Evolutionary conservation across 2,329 filamentous ascomycete genomes (phyloP), one percentile per base, ranked within the genome.

Genomic region (Colletotrichum tropicicola): DNA sequence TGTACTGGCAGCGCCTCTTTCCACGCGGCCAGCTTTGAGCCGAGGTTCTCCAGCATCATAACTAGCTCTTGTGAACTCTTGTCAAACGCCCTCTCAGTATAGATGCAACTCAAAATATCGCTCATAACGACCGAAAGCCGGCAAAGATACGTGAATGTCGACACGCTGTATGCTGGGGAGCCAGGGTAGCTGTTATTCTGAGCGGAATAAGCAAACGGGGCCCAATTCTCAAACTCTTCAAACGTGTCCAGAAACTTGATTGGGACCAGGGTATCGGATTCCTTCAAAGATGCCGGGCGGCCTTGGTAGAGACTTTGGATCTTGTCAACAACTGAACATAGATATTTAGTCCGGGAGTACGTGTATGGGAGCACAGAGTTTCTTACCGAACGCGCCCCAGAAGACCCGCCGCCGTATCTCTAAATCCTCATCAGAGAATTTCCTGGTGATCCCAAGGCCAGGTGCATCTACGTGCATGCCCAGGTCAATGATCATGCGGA

Each of bases 261-360:
- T 0, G 83, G 79, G 0, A 87, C 82, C 9, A 77, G 72, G 0
- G 77, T 78, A 23, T 86, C 81, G 0, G 75, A 76, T n/a, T 83
- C 78, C 8, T 81, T 80, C 6, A 86, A 71, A 3, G 73, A 81
- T 0, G 79, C 79, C 0, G 84, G 86, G 1, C 85, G 80, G 0
- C 85, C 85, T 68, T 85, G 83, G 51, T 87, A 88, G 0, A 88
- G 70, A 13, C 79, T 82, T 64, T 88, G 85, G 7, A 87, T 79
- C 67, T 87, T 87, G 65, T 86, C 85, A 41, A 76, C 52, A 47
- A 79, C 70, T 69, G 69, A 10, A 68, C 9, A 17, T n/a, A 23
- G n/a, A 4, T 17, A 30, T 12, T 52, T n/a, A 41, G 13, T n/a
- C n/a, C 12, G 12, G 13, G 32, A 15, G 32, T 8, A 21, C 12